phyloP scores from a whole-genome alignment of 2,329 filamentous ascomycete species.

The Thielaviopsis populi region DNA sequence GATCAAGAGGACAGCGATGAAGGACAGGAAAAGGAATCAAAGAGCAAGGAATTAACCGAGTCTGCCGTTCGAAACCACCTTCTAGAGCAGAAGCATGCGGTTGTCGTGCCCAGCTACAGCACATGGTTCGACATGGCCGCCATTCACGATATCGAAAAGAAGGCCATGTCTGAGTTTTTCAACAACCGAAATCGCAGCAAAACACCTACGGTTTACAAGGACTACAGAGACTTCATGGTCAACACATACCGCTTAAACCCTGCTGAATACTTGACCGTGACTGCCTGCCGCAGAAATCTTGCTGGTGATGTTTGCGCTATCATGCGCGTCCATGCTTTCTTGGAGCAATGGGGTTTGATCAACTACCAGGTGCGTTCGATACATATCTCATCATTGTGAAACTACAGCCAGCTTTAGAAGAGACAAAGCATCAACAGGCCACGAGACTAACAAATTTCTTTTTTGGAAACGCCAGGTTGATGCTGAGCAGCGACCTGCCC shows the following conservation, averaged over 20 bases:
- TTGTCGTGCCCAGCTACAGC: constrained; percentile 93
- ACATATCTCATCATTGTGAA: not conserved
- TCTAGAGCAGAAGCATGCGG: constrained; percentile 83
- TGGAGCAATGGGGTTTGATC: constrained; percentile 97
- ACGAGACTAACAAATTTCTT: not conserved
- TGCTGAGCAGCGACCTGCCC: constrained; percentile 84
- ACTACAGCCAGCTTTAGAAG: not conserved
- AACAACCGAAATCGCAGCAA: constrained; percentile 97
- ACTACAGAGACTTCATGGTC: constrained; percentile 99
- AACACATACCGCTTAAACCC: constrained; percentile 97
- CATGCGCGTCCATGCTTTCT: constrained; percentile 94
- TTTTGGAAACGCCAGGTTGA: constrained; percentile 52
- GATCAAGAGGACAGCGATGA: constrained; percentile 36
- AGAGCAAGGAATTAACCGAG: constrained; percentile 70
- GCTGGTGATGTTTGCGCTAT: constrained; percentile 97
- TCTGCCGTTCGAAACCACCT: constrained; percentile 81
- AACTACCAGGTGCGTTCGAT: constrained; percentile 70
- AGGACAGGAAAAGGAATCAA: constrained; percentile 37
- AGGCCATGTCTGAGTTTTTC: constrained; percentile 94
- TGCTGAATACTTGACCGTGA: constrained; percentile 90
- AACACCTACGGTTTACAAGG: constrained; percentile 91
- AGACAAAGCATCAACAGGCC: not conserved
- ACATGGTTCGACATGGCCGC: constrained; percentile 98
- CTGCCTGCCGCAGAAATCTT: constrained; percentile 83
- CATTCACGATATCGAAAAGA: constrained; percentile 82